A percentile compares a stretch with the other conserved stretches of the same genome.
These are phyloP conservation scores for Acacia pycnantha DNA, from an alignment of 331 rosid species.

Conservation along the genomic window DNA sequence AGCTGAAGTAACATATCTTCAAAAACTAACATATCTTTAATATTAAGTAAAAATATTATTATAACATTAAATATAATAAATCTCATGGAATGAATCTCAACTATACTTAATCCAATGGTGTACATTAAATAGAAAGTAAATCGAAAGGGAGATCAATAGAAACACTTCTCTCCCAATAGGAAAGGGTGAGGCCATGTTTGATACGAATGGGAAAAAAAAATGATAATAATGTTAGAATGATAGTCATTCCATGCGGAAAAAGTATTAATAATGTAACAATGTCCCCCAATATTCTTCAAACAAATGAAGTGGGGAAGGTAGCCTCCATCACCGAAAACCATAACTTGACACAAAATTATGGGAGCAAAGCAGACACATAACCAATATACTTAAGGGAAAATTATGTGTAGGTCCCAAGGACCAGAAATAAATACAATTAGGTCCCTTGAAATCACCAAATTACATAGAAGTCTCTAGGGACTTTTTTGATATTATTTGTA, in stretches of 20 bases:
- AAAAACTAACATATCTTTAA: neutral
- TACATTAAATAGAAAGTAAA: too few relatives aligned
- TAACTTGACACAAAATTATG: neutral
- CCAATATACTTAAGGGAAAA: too few relatives aligned
- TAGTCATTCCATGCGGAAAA: neutral
- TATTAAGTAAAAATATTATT: too few relatives aligned
- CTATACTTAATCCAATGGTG: too few relatives aligned
- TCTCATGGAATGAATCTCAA: too few relatives aligned
- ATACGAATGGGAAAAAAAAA: neutral
- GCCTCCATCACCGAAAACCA: neutral
- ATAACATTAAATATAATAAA: too few relatives aligned
- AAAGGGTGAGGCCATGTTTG: neutral
- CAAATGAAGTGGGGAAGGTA: neutral
- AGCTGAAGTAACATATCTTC: neutral
- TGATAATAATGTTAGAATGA: neutral
- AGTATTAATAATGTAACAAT: neutral
- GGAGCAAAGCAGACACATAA: slow-evolving; percentile 3
- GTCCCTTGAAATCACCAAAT: too few relatives aligned
- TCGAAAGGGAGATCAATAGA: fast-evolving
- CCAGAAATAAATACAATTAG: too few relatives aligned
- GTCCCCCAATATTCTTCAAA: neutral
- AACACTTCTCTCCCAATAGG: too few relatives aligned
- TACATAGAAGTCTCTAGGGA: too few relatives aligned
- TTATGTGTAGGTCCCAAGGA: too few relatives aligned
- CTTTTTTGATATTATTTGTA: too few relatives aligned